Evolutionary conservation across 1,139 yeast genomes (phyloP), one percentile per base, ranked within the genome.

Genomic region (Eremothecium gossypii): DNA sequence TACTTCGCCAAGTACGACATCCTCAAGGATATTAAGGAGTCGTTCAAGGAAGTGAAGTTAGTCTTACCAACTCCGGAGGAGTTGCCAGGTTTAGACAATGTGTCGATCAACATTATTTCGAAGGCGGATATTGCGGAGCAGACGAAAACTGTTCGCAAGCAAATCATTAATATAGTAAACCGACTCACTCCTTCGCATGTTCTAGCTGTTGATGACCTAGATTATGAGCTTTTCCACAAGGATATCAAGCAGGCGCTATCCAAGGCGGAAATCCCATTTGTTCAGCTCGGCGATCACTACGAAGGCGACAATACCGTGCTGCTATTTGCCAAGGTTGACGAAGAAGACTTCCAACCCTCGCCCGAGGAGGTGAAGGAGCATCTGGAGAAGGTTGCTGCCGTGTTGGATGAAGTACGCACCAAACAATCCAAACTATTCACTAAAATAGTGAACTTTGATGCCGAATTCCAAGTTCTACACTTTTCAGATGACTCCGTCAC

Each of bases 101-200:
- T 73, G 37, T 50, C 54, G 10, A 61, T 73, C 39, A 74, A 68
- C 42, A 65, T 77, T 43, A 64, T 67, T 29, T 76, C 77, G 27
- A 55, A 62, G 38, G 51, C 64, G 27, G 67, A 66, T 27, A 59
- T 60, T 39, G 65, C 68, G 42, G 67, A 63, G 11, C 70, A 67
- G 4, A 65, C 77, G 46, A 71, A 73, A 51, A 50, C 58, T 10
- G 78, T 79, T 30, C 84, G 89, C 64, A 79, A 77, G 56, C 74
- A 76, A 12, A 69, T 91, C 48, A 86, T 91, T 45, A 69, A 76
- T 27, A 67, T 73, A 27, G 96, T 91, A 42, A 87, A 86, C 65
- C 68, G 70, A 42, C 72, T 81, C 46, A 69, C 85, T 17, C 96
- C 96, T 35, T 71, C 74, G 40, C 76, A 76, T 45, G 73, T 84